phyloP scores from a whole-genome alignment of 768 basidiomycete genomes.

The Neoboletus magnificus region DNA sequence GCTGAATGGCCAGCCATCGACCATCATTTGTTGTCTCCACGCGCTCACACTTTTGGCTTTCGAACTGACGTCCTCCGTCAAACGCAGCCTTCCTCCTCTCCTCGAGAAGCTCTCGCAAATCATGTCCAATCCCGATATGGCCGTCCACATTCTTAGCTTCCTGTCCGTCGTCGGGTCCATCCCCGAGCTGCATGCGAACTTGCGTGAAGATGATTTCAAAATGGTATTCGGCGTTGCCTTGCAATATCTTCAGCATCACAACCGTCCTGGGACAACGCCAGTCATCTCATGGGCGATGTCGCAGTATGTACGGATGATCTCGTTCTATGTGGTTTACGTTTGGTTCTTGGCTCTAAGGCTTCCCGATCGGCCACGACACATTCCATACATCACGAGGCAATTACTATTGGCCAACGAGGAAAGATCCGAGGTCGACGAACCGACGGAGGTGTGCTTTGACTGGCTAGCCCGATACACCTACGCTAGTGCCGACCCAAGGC shows the following conservation, averaged over 20 bases:
- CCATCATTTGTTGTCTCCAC: conserved; percentile 87
- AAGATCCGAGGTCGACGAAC: conserved; percentile 71
- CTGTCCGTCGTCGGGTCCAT: conserved; percentile 83
- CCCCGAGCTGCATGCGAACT: conserved; percentile 77
- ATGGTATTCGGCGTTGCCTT: conserved; percentile 93
- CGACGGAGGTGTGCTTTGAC: conserved; percentile 95
- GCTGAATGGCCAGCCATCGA: conserved; percentile 64
- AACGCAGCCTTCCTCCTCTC: conserved; percentile 73
- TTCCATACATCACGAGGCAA: conserved; percentile 83
- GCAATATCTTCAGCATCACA: conserved; percentile 91
- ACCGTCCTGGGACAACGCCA: conserved; percentile 54
- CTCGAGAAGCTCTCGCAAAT: conserved; percentile 88
- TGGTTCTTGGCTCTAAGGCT: conserved; percentile 93
- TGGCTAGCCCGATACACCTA: conserved; percentile 96
- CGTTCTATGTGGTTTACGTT: conserved; percentile 86
- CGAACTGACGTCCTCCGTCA: conserved; percentile 80
- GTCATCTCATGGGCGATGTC: conserved; percentile 81
- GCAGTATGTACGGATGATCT: conserved; percentile 86
- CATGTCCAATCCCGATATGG: conserved; percentile 90
- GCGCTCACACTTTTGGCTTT: conserved; percentile 85
- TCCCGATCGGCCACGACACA: conserved; percentile 73
- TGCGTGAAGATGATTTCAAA: conserved; percentile 87
- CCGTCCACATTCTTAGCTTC: conserved; percentile 95
- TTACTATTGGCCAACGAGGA: conserved; percentile 84
- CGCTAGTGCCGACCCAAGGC: conserved; percentile 88